A percentile compares a stretch with the other conserved stretches of the same genome.
Evolutionary conservation across 345 rosid species (phyloP).

Genomic region (Euphorbia lathyris): DNA sequence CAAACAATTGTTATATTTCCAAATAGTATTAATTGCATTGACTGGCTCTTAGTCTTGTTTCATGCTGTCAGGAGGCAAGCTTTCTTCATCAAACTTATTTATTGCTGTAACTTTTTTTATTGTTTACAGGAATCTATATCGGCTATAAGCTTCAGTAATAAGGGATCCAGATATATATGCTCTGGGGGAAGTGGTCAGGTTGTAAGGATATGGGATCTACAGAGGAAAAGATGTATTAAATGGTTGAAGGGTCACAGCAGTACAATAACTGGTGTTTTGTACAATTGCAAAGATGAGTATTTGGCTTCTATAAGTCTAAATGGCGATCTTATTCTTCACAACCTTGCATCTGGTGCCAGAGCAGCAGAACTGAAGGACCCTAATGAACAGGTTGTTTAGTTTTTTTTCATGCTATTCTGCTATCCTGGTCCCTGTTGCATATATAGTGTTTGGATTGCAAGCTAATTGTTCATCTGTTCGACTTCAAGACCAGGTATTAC

Average conservation of each 20-base stretch:
- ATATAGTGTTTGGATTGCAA: constrained; percentile 18
- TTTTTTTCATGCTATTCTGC: constrained; percentile 24
- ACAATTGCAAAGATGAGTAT: constrained; percentile 97
- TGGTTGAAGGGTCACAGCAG: constrained; percentile 88
- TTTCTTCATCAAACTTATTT: constrained; percentile 17
- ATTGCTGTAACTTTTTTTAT: constrained; percentile 14
- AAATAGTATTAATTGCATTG: neutral
- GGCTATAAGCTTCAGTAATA: constrained; percentile 82
- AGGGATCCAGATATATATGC: constrained; percentile 87
- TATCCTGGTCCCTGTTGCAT: constrained; percentile 18
- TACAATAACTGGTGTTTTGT: constrained; percentile 82
- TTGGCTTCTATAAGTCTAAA: constrained; percentile 87
- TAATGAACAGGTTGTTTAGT: constrained; percentile 74
- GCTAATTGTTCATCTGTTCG: constrained; percentile 43
- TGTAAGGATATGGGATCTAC: constrained; percentile 97
- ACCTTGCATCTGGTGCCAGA: constrained; percentile 88
- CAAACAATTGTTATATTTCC: neutral
- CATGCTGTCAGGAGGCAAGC: neutral
- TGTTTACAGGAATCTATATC: constrained; percentile 79
- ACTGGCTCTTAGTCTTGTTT: neutral
- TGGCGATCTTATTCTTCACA: constrained; percentile 92
- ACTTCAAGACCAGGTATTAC: constrained; percentile 88
- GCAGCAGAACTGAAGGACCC: constrained; percentile 96
- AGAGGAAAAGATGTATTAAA: constrained; percentile 86
- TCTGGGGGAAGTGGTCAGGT: constrained; percentile 91